Percentiles rank a stretch among this genome's conserved stretches.
Evolutionary conservation across 148 eudicot species (phyloP).

Genomic region (Fagopyrum esculentum): DNA sequence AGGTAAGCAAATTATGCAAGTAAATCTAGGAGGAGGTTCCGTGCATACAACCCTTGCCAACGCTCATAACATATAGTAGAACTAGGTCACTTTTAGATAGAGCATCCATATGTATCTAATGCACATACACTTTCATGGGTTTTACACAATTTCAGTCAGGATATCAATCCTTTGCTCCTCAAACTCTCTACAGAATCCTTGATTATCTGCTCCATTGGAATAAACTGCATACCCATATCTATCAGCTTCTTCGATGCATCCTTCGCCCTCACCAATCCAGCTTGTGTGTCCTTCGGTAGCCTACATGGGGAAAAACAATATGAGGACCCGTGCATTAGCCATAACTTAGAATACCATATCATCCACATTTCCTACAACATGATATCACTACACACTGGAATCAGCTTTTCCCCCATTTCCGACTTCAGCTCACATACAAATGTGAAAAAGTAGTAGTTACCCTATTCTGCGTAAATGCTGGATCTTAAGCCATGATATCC

Average conservation of each 20-base stretch:
- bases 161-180: constrained; percentile 54
- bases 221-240: constrained; percentile 52
- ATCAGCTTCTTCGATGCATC: constrained; percentile 50
- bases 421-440: not conserved
- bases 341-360: not conserved
- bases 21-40: not conserved
- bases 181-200: constrained; percentile 57
- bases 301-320: constrained; percentile 15
- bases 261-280: constrained; percentile 37
- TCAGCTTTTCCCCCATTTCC: not conserved
- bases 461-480: not conserved
- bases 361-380: not conserved
- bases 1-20: not conserved
- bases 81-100: not conserved
- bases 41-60: not conserved
- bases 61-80: not conserved
- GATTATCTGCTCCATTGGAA: constrained; percentile 55
- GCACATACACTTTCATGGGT: not conserved
- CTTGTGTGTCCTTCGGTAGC: constrained; percentile 38
- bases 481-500: not conserved
- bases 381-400: not conserved
- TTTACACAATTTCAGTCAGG: constrained; percentile 16
- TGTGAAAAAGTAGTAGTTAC: not conserved
- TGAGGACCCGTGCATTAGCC: not conserved
- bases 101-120: not conserved